These are phyloP conservation scores for Shiraia bambusicola DNA, from an alignment of 2,329 filamentous ascomycete genomes.

Conservation along the genomic window DNA sequence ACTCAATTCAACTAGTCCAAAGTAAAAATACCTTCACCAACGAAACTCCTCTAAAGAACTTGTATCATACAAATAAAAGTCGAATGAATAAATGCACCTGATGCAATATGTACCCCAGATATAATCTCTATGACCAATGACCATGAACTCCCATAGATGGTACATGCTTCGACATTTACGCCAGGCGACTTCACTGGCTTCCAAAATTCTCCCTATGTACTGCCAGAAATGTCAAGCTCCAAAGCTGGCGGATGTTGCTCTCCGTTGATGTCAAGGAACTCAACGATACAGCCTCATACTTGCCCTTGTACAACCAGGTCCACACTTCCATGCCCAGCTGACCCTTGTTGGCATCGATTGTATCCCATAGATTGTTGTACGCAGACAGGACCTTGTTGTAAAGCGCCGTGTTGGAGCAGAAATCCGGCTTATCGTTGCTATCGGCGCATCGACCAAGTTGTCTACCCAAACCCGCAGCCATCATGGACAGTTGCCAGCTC, in stretches of 20 bases:
- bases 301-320: constrained; percentile 59
- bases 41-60: no score
- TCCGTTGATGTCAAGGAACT: constrained; percentile 55
- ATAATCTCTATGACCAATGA: no score
- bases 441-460: constrained; percentile 57
- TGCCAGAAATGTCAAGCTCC: constrained; percentile 62
- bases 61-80: no score
- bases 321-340: constrained; percentile 62
- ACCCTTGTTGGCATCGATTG: constrained; percentile 57
- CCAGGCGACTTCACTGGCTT: neutral
- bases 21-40: no score
- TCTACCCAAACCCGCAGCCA: constrained; percentile 60
- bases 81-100: no score
- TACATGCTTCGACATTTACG: no score
- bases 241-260: constrained; percentile 59
- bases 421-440: constrained; percentile 37
- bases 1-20: no score
- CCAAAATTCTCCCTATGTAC: constrained; percentile 46
- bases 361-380: constrained; percentile 63
- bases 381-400: constrained; percentile 50
- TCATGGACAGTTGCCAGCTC: constrained; percentile 66
- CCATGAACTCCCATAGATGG: no score
- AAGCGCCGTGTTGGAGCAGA: constrained; percentile 53
- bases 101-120: no score
- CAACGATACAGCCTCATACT: constrained; percentile 54